Evolutionary conservation across 345 rosid genomes (phyloP).

Genomic region (Tarenaya hassleriana): DNA sequence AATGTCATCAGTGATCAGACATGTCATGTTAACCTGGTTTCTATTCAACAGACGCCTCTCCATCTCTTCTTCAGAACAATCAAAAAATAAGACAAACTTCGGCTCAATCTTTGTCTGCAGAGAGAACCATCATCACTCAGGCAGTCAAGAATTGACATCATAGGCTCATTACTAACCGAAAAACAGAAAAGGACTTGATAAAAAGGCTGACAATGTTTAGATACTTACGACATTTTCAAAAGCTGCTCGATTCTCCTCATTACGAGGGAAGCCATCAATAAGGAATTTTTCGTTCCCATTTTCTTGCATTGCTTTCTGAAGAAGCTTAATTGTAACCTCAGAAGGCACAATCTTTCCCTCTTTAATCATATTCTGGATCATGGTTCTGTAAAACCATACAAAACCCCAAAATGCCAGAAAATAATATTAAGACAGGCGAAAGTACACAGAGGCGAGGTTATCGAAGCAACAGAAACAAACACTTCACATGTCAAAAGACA

Average conservation of each 20-base stretch:
- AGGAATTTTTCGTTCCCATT: slow-evolving; percentile 55
- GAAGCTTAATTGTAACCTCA: slow-evolving; percentile 74
- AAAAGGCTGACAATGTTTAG: no score
- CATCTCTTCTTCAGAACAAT: slow-evolving; percentile 61
- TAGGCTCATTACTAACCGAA: no score
- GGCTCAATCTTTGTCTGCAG: slow-evolving; percentile 58
- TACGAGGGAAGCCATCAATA: slow-evolving; percentile 83
- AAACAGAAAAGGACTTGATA: no score
- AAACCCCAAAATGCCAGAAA: background rate
- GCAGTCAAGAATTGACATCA: no score
- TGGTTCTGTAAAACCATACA: slow-evolving; percentile 35
- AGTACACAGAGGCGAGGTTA: background rate
- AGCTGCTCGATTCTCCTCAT: slow-evolving; percentile 69
- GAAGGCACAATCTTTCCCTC: slow-evolving; percentile 87
- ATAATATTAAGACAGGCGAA: background rate
- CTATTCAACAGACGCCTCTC: slow-evolving; percentile 53
- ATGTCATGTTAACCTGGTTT: slow-evolving; percentile 47
- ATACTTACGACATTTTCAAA: slow-evolving; percentile 60
- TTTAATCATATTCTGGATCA: slow-evolving; percentile 57
- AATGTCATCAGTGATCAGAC: background rate
- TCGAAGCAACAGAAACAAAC: background rate
- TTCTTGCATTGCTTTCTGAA: slow-evolving; percentile 58
- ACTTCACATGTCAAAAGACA: background rate
- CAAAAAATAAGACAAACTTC: slow-evolving; percentile 49
- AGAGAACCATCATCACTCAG: no score